Base-by-base conservation (phyloP, 1,284 basidiomycete genomes). In the Malassezia brasiliensis region DNA sequence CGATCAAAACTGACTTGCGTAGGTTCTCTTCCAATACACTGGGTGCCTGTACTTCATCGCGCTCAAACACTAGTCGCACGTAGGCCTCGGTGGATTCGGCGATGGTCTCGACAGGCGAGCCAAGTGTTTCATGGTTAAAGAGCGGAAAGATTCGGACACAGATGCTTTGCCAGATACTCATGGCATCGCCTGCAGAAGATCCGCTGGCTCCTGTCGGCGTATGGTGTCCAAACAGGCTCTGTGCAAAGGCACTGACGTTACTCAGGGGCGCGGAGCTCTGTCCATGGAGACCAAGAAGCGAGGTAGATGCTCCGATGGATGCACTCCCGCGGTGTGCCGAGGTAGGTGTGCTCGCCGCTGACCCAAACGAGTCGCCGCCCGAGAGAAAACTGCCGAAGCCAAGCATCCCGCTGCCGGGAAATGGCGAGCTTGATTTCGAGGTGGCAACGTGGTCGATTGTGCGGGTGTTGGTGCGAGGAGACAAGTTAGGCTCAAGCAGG, bases 71-170 rank as follows among this genome's bases (percentile, higher is more conserved):
- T 6, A 73, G 68, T 20, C 83, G 81, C 58, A 91, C 85, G 68
- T 91, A 90, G 4, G 82, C 78, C 12, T 55, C 61, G 47, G 67
- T 87, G 32, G 87, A 81, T 10, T 81, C 76, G 67, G 94, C 94
- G 34, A 96, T 79, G 65, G 93, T 89, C 77, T 96, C 93, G 66
- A 96, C 88, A 30, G 88, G 85, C 38, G 85, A 82, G 63, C 84
- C 81, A n/a, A 94, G 79, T 2, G 86, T 85, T 67, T 93, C 88
- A 40, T 88, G 87, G 53, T 94, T 94, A 78, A 91, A 94, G 6
- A 94, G 77, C 0, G 90, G 90, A 11, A 96, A 77, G 7, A 94
- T 83, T 69, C 88, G 83, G 22, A 91, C 83, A 69, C 90, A 88
- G 19, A 94, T 77, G 39, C 83, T 78, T 52, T 83, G 81, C 89